Base-by-base conservation (phyloP, 176 grass and related monocot species). In the Oryza glaberrima region DNA sequence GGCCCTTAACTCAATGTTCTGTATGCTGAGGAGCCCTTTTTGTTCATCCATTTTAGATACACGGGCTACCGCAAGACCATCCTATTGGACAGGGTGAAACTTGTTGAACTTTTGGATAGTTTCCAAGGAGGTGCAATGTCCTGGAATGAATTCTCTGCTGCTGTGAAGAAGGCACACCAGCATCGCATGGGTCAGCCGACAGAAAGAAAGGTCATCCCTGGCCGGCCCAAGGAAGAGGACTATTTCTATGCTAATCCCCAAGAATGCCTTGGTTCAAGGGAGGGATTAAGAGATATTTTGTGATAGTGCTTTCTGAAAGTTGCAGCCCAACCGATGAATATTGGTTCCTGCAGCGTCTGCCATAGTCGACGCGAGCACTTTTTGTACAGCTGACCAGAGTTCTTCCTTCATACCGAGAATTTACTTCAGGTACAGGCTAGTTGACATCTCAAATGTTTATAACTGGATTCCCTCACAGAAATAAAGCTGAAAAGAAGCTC, bases 231-330 rank as follows among this genome's bases (percentile, higher is more conserved):
- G 87, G 96, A 99, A 81, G 93, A 99, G 88, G 94, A 96, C 32
- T 96, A 99, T 80, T 96, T 99, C 70, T 99, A 96, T 16, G 82
- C 96, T 63, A 96, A 99, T 71, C 93, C 93, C 65, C 90, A 94
- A 82, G 96, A 99, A 72, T 99, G 93, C 67, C 72, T 92, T 60
- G 91, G 43, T 44, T 72, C 64, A 13, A 71, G 43, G 0, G 76
- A 70, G 41, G 85, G 77, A 30, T 87, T 84, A 67, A 72, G 52
- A 77, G 70, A 87, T 2, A 6, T 84, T 51, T 76, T 46, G 8
- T 87, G 89, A 91, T 71, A 14, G 9, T 20, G 30, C 48, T 70
- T 56, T 23, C 8, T 30, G n/a, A 77, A 36, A 61, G 35, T 36
- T 38, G 36, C 36, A 6, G 17, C 23, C 19, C 26, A 44, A 8